Evolutionary conservation across 1,284 basidiomycete genomes (phyloP).

Genomic region (Puccinia triticina): DNA sequence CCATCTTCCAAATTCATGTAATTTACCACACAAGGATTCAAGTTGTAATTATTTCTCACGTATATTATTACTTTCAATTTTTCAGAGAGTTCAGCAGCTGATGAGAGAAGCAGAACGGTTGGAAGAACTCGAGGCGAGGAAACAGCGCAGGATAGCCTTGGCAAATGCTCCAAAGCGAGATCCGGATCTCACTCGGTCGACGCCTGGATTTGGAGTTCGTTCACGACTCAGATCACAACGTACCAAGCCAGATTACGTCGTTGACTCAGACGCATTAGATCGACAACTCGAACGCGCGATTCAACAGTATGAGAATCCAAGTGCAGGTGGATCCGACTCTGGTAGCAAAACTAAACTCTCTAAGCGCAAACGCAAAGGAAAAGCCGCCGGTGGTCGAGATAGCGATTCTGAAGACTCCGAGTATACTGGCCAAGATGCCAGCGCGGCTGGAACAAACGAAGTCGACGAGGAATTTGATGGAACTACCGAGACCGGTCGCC

Average conservation of each 20-base stretch:
- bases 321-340: background rate
- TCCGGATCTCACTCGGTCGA: conserved; percentile 22
- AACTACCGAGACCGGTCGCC: background rate
- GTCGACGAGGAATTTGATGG: background rate
- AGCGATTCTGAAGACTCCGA: conserved; percentile 47
- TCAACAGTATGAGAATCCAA: conserved; percentile 9
- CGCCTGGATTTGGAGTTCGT: conserved; percentile 34
- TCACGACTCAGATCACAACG: conserved; percentile 40
- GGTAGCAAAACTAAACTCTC: conserved; percentile 1
- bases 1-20: background rate
- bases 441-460: conserved; percentile 28
- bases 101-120: conserved; percentile 18
- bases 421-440: conserved; percentile 13
- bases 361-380: conserved; percentile 33
- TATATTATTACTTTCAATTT: background rate
- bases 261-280: conserved; percentile 41
- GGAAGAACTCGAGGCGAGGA: conserved; percentile 33
- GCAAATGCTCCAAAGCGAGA: conserved; percentile 27
- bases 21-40: background rate
- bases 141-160: conserved; percentile 29
- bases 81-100: conserved; percentile 32
- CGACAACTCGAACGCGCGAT: conserved; percentile 40
- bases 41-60: background rate
- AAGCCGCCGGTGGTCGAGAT: background rate
- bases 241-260: conserved; percentile 44